Conservation (phyloP, 2,329 filamentous ascomycete species). For the Phialophora expanda region DNA sequence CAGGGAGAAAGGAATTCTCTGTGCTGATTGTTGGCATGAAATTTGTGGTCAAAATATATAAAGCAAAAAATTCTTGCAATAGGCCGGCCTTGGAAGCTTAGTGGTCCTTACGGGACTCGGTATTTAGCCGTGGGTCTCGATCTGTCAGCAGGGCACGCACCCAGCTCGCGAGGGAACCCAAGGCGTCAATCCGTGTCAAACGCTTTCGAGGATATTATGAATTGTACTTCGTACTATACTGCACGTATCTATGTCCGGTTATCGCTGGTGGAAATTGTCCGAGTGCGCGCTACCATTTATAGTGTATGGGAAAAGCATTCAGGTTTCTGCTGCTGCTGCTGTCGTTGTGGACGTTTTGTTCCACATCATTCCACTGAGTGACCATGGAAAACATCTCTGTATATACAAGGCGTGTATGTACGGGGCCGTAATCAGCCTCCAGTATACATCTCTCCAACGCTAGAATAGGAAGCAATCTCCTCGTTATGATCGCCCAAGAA, state of each 20-base stretch:
- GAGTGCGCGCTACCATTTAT: not conserved
- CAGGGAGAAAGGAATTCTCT: constrained; percentile 3
- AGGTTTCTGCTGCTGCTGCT: not conserved
- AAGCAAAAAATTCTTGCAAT: too few relatives aligned
- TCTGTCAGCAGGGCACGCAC: too few relatives aligned
- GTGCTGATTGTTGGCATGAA: constrained; percentile 15
- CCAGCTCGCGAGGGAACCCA: not conserved
- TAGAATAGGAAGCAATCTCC: not conserved
- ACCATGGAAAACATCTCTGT: not conserved
- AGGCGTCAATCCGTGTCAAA: not conserved
- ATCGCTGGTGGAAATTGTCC: not conserved
- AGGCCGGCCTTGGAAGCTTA: not conserved
- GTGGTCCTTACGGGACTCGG: not conserved
- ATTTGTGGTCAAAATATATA: not conserved
- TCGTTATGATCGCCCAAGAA: constrained; percentile 27
- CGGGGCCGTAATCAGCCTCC: too few relatives aligned
- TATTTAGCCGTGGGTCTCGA: not conserved
- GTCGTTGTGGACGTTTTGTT: not conserved
- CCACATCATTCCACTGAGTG: not conserved
- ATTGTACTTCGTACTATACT: not conserved
- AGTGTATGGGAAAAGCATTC: not conserved
- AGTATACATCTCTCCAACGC: not conserved
- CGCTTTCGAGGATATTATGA: not conserved
- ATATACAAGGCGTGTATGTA: not conserved
- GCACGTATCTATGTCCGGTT: not conserved